Conservation (phyloP, 2,329 filamentous ascomycete genomes). For the Claviceps digitariae region DNA sequence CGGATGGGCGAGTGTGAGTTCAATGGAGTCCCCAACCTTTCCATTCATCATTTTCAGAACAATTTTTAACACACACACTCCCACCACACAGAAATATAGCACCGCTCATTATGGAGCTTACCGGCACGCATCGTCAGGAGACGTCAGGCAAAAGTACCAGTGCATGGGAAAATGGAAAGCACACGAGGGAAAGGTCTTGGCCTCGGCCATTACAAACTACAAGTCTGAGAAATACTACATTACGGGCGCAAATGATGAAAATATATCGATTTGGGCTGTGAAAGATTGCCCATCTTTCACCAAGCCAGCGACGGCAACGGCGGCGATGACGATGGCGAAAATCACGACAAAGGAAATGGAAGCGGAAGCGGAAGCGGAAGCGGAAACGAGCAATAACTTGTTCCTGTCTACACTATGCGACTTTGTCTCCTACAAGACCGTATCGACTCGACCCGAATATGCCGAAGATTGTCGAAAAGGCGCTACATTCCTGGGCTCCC, state of each 20-base stretch:
- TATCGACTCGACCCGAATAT: conserved; percentile 76
- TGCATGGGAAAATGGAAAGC: conserved; percentile 67
- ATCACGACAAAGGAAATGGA: neutral
- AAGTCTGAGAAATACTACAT: conserved; percentile 72
- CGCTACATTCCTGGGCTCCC: conserved; percentile 74
- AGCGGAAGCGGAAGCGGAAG: neutral
- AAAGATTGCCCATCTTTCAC: conserved; percentile 20
- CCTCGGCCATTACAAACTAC: conserved; percentile 62
- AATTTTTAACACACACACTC: neutral
- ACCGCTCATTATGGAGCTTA: conserved; percentile 51
- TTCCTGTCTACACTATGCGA: conserved; percentile 63
- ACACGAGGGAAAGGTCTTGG: conserved; percentile 75
- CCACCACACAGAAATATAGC: conserved; percentile 51
- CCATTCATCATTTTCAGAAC: neutral
- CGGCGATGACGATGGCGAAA: neutral
- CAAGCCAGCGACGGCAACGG: conserved; percentile 19
- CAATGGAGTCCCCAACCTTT: neutral
- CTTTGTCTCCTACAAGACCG: conserved; percentile 82
- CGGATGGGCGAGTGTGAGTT: conserved; percentile 65
- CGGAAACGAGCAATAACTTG: conserved; percentile 31
- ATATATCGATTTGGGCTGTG: conserved; percentile 79
- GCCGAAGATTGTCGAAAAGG: conserved; percentile 86
- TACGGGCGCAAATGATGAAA: conserved; percentile 86
- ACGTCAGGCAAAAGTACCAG: conserved; percentile 68
- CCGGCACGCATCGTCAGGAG: conserved; percentile 30